Percentiles rank a stretch among this genome's conserved stretches.
These are phyloP conservation scores for Aspergillus bombycis DNA, from an alignment of 2,329 filamentous ascomycete genomes.

Conservation along the genomic window DNA sequence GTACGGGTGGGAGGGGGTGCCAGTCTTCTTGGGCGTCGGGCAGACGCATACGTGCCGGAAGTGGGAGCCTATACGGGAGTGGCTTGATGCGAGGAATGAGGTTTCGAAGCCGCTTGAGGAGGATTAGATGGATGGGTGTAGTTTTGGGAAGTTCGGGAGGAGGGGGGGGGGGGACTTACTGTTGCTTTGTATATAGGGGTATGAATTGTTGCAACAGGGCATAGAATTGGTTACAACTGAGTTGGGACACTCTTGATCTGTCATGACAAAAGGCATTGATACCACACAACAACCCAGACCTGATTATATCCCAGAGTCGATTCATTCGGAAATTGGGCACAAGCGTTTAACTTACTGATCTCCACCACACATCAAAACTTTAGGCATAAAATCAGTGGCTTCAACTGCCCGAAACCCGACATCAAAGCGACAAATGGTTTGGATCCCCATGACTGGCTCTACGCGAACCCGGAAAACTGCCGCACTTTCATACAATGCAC, in stretches of 20 bases:
- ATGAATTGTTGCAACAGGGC: background rate
- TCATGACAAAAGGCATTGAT: too few species aligned
- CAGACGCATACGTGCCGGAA: background rate
- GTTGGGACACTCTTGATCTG: too few species aligned
- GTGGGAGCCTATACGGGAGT: background rate
- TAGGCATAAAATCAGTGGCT: too few species aligned
- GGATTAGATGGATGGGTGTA: background rate
- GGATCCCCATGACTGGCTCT: too few species aligned
- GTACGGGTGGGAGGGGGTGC: background rate
- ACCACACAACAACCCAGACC: background rate
- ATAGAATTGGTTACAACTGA: fast-evolving
- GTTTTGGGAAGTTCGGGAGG: background rate
- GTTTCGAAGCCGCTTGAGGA: background rate
- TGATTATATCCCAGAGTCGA: background rate
- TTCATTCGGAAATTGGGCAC: fast-evolving
- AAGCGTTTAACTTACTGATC: fast-evolving
- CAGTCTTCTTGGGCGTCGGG: background rate
- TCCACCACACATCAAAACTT: too few species aligned
- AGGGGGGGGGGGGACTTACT: background rate
- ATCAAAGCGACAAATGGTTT: too few species aligned
- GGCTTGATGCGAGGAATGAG: background rate
- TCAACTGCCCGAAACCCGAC: too few species aligned
- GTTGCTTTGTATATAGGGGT: background rate
- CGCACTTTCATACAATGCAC: too few species aligned
- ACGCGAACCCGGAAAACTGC: too few species aligned